Base-by-base conservation (phyloP, 192 early-diverging fungal species). In the Podila epicladia region DNA sequence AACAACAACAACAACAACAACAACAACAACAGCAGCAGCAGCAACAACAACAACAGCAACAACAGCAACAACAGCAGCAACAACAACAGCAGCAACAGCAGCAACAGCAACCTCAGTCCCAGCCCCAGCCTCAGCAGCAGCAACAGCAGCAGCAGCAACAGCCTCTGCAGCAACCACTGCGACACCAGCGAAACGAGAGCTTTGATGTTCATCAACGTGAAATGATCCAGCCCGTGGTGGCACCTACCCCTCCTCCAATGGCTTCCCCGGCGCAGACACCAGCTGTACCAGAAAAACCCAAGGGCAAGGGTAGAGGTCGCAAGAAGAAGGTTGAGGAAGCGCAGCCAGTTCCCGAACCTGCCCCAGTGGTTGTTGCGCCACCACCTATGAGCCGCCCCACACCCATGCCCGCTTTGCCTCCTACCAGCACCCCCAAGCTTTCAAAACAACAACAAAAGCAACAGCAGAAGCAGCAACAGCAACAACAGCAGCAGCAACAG, bases 111-210 rank as follows among this genome's bases (percentile, higher is more conserved):
- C 31, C 7, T 7, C 22, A 19, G 64, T 6, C 28, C 17, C 19
- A 48, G 5, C 31, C 64, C 0, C 71, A 26, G 26, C 70, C 62
- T 24, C 71, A 72, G 58, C 58, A 65, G n/a, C 58, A 49, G 20
- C 75, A 65, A 22, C 60, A 65, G 17, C 59, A 58, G 13, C 77
- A 82, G 19, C 79, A 69, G 17, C 69, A 71, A 29, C 82, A 73
- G 33, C 22, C 45, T 4, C 62, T 58, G 22, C 75, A 67, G 33
- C 75, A 65, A 19, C 73, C 67, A 15, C 63, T 55, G 24, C 53
- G 53, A 55, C 53, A 55, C 53, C 53, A 55, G 24, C 19, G 53
- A 7, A 55, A 55, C 24, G 53, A 55, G 20, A 24, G n/a, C n/a
- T 55, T 55, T 55, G 53, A 55, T 55, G n/a, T 55, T 26, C 24